These are phyloP conservation scores for Paecilomyces niveus DNA, from an alignment of 2,329 filamentous ascomycete species.

Conservation along the genomic window DNA sequence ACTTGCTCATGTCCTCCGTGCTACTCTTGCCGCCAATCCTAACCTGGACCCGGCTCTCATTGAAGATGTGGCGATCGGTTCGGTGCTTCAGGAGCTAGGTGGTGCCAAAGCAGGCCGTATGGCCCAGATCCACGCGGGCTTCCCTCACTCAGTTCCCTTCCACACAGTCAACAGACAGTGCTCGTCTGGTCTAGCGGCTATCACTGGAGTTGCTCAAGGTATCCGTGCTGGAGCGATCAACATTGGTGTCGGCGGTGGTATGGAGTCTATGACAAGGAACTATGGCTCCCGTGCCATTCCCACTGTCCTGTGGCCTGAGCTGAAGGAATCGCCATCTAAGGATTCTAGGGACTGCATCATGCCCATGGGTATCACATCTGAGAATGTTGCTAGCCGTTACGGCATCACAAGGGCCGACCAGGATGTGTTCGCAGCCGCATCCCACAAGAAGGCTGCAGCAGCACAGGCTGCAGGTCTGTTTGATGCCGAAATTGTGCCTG, in stretches of 20 bases:
- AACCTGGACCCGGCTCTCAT: constrained; percentile 62
- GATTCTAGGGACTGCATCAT: constrained; percentile 83
- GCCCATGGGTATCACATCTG: constrained; percentile 85
- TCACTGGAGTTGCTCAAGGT: constrained; percentile 65
- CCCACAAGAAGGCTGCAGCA: constrained; percentile 63
- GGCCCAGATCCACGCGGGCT: constrained; percentile 79
- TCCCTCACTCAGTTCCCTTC: constrained; percentile 63
- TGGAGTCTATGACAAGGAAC: constrained; percentile 95
- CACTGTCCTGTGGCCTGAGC: constrained; percentile 66
- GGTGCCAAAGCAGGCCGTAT: constrained; percentile 86
- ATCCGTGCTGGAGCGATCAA: constrained; percentile 69
- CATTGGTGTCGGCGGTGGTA: constrained; percentile 74
- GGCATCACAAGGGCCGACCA: constrained; percentile 67
- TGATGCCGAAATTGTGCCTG: constrained; percentile 70
- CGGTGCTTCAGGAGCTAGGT: constrained; percentile 83
- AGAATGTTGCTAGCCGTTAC: constrained; percentile 79
- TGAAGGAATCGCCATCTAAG: constrained; percentile 57
- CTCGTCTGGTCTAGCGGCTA: constrained; percentile 67
- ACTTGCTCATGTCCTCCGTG: constrained; percentile 56
- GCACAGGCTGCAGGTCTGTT: constrained; percentile 67
- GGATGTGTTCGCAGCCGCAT: constrained; percentile 71
- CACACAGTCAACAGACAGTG: constrained; percentile 89
- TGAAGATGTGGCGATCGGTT: constrained; percentile 78
- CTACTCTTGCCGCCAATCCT: constrained; percentile 65
- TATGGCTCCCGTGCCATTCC: constrained; percentile 83